Evolutionary conservation across 116 monocot species (phyloP).

Genomic region (Cymodocea nodosa): DNA sequence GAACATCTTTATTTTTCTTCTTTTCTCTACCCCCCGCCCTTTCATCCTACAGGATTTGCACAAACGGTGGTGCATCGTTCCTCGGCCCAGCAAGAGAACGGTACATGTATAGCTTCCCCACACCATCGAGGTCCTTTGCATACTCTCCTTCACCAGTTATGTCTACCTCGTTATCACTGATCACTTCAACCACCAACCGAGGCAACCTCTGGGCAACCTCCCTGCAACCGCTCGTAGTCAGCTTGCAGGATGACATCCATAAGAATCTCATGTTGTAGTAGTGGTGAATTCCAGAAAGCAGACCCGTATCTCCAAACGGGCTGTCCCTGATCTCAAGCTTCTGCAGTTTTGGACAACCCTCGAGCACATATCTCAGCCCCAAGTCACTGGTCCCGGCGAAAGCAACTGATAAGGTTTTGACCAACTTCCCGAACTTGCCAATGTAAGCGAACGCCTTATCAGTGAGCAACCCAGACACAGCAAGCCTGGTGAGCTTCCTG

Average conservation of each 20-base stretch:
- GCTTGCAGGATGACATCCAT: conserved; percentile 81
- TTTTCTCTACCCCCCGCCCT: too few species aligned
- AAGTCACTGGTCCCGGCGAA: conserved; percentile 70
- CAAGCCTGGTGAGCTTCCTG: conserved; percentile 75
- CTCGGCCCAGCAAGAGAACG: conserved; percentile 69
- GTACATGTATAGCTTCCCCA: conserved; percentile 69
- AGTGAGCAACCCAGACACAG: conserved; percentile 72
- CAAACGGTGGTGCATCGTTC: conserved; percentile 61
- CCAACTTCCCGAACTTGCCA: conserved; percentile 58
- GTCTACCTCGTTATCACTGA: conserved; percentile 13
- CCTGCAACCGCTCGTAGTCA: conserved; percentile 50
- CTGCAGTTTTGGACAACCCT: conserved; percentile 66
- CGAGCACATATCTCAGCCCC: conserved; percentile 53
- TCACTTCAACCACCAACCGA: conserved; percentile 62
- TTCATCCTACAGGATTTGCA: conserved; percentile 12
- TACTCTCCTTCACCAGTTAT: not conserved
- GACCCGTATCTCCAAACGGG: conserved; percentile 54
- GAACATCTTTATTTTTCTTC: too few species aligned
- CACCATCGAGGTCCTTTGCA: conserved; percentile 18
- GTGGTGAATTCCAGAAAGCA: conserved; percentile 64
- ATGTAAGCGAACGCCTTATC: conserved; percentile 72
- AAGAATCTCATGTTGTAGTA: conserved; percentile 92
- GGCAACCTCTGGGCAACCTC: conserved; percentile 57
- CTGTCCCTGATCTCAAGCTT: conserved; percentile 91
- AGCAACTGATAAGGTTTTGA: conserved; percentile 78